A percentile compares a stretch with the other conserved stretches of the same genome.
These are phyloP conservation scores for Plasmopara muralis DNA, from an alignment of 352 stramenopile species.

Conservation along the genomic window DNA sequence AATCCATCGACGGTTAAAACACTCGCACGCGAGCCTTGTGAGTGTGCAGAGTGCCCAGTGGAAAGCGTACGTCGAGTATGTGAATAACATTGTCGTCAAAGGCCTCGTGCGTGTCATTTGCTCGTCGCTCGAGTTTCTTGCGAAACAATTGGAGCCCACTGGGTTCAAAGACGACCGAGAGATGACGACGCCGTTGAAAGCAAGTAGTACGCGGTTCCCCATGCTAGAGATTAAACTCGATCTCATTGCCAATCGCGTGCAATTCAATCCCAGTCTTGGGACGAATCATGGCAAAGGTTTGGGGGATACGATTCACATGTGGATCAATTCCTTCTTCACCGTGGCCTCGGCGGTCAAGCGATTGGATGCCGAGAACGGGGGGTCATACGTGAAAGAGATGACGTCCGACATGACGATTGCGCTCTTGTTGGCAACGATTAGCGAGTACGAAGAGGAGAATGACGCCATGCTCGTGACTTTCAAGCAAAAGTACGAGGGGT, in stretches of 20 bases:
- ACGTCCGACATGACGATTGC: constrained; percentile 94
- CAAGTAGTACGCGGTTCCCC: constrained; percentile 45
- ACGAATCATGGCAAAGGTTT: constrained; percentile 92
- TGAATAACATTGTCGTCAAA: constrained; percentile 96
- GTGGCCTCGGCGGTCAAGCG: constrained; percentile 94
- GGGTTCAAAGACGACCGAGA: constrained; percentile 32
- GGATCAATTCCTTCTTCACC: constrained; percentile 96
- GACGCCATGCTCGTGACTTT: constrained; percentile 90
- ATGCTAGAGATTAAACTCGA: constrained; percentile 97
- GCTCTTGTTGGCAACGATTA: constrained; percentile 91
- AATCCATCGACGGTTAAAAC: constrained; percentile 94
- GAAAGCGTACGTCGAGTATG: constrained; percentile 96
- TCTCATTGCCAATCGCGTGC: constrained; percentile 82
- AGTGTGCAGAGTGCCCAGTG: constrained; percentile 93
- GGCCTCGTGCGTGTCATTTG: constrained; percentile 88
- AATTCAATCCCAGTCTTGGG: constrained; percentile 85
- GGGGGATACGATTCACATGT: constrained; percentile 92
- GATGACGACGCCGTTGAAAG: not conserved
- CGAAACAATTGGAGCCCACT: constrained; percentile 91
- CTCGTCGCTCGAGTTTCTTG: constrained; percentile 87
- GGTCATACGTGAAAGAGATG: constrained; percentile 97
- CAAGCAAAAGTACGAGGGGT: constrained; percentile 93
- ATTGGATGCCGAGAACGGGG: constrained; percentile 90
- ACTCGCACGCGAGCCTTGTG: constrained; percentile 93
- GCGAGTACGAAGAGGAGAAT: constrained; percentile 89